These are phyloP conservation scores for Beauveria rudraprayagi DNA, from an alignment of 2,329 filamentous ascomycete species.

Conservation along the genomic window DNA sequence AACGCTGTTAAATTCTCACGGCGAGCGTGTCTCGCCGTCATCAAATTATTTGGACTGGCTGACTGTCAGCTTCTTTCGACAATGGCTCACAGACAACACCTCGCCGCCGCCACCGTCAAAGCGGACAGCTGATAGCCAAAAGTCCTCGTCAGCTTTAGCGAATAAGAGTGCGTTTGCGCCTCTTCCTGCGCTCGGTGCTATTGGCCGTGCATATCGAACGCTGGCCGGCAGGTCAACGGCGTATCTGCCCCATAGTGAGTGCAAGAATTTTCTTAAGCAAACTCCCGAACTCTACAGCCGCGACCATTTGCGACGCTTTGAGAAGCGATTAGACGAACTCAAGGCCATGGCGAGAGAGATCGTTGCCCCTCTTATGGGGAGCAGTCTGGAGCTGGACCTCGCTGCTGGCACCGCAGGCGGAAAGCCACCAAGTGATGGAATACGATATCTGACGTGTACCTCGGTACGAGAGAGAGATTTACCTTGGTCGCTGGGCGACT, in stretches of 20 bases:
- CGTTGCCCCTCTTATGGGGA: constrained; percentile 79
- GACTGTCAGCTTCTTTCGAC: constrained; percentile 75
- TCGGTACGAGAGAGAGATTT: constrained; percentile 40
- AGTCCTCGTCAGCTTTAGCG: constrained; percentile 26
- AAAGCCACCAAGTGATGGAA: constrained; percentile 32
- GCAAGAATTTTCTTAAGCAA: constrained; percentile 82
- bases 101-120: constrained; percentile 49
- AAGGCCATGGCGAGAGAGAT: constrained; percentile 76
- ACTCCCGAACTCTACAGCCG: constrained; percentile 74
- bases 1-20: constrained; percentile 66
- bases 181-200: constrained; percentile 54
- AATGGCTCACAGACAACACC: constrained; percentile 89
- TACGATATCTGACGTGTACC: constrained; percentile 45
- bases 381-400: constrained; percentile 71
- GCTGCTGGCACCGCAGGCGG: constrained; percentile 29
- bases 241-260: constrained; percentile 78
- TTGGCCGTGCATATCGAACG: constrained; percentile 69
- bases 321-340: constrained; percentile 80
- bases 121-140: constrained; percentile 12
- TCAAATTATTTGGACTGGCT: constrained; percentile 87
- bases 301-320: constrained; percentile 79
- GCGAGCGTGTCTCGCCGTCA: constrained; percentile 72
- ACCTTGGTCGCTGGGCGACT: constrained; percentile 38
- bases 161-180: constrained; percentile 29
- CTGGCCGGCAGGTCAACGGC: constrained; percentile 52